Evolutionary conservation across 192 early-diverging fungal species (phyloP).

Genomic region (Coemansia biformis): DNA sequence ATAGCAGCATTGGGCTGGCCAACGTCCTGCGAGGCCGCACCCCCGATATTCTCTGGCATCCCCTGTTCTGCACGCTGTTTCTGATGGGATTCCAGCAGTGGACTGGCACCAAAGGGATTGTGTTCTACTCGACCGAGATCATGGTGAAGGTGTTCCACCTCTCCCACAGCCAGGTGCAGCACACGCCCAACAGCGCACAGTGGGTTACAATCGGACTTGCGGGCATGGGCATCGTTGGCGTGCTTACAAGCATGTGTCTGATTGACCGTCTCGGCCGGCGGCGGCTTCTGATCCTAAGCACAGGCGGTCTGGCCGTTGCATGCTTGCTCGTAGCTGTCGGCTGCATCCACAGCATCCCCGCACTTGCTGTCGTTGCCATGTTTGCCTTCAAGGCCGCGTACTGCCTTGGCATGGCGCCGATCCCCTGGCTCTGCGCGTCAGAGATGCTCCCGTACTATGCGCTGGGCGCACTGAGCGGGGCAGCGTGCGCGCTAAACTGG

Average conservation of each 20-base stretch:
- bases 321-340: conserved; percentile 59
- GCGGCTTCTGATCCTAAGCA: conserved; percentile 57
- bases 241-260: conserved; percentile 34
- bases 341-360: conserved; percentile 25
- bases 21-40: conserved; percentile 44
- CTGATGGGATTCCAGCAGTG: conserved; percentile 77
- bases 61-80: conserved; percentile 59
- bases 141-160: conserved; percentile 55
- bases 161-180: conserved; percentile 30
- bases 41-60: conserved; percentile 50
- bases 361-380: conserved; percentile 52
- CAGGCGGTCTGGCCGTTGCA: conserved; percentile 53
- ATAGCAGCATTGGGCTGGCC: conserved; percentile 9
- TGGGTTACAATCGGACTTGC: conserved; percentile 43
- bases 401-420: conserved; percentile 70
- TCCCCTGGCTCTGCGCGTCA: conserved; percentile 74
- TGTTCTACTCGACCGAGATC: conserved; percentile 79
- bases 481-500: conserved; percentile 75
- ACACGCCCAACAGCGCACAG: conserved; percentile 40
- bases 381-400: conserved; percentile 67
- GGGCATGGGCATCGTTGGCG: conserved; percentile 27
- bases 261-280: conserved; percentile 71
- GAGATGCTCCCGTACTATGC: conserved; percentile 74
- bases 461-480: conserved; percentile 58
- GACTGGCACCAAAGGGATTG: conserved; percentile 74